These are phyloP conservation scores for Penicillium sp. DNA, from an alignment of 2,329 filamentous ascomycete species.

Conservation along the genomic window DNA sequence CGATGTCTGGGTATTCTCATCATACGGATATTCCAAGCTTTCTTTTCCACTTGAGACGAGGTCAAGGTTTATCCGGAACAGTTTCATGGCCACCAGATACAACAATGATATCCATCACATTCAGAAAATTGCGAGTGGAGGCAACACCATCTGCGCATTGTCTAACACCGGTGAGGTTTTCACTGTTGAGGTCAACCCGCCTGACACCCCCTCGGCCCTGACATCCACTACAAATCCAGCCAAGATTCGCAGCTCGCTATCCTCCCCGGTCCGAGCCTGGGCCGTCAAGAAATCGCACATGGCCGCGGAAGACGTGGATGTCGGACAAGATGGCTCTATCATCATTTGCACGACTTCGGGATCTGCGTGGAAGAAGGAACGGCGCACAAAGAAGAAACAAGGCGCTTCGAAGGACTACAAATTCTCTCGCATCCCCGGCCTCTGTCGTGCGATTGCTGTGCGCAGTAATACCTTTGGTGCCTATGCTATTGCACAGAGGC, in stretches of 20 bases:
- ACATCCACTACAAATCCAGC: constrained; percentile 88
- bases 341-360: constrained; percentile 92
- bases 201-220: constrained; percentile 60
- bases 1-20: constrained; percentile 91
- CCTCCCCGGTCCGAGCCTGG: constrained; percentile 80
- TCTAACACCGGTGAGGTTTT: constrained; percentile 85
- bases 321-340: constrained; percentile 91
- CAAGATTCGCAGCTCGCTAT: constrained; percentile 83
- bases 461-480: constrained; percentile 87
- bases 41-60: constrained; percentile 75
- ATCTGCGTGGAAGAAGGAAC: constrained; percentile 87
- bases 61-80: constrained; percentile 67
- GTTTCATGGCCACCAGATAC: constrained; percentile 66
- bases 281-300: constrained; percentile 78
- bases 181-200: constrained; percentile 73
- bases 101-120: constrained; percentile 69
- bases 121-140: constrained; percentile 75
- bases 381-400: constrained; percentile 76
- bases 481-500: constrained; percentile 82
- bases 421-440: constrained; percentile 83
- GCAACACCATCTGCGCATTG: constrained; percentile 87
- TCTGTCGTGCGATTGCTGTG: constrained; percentile 82
- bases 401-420: constrained; percentile 86
- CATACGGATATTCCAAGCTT: constrained; percentile 92
- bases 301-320: constrained; percentile 82